Conservation (phyloP, 768 basidiomycete species). For the Calocybe cyanea region DNA sequence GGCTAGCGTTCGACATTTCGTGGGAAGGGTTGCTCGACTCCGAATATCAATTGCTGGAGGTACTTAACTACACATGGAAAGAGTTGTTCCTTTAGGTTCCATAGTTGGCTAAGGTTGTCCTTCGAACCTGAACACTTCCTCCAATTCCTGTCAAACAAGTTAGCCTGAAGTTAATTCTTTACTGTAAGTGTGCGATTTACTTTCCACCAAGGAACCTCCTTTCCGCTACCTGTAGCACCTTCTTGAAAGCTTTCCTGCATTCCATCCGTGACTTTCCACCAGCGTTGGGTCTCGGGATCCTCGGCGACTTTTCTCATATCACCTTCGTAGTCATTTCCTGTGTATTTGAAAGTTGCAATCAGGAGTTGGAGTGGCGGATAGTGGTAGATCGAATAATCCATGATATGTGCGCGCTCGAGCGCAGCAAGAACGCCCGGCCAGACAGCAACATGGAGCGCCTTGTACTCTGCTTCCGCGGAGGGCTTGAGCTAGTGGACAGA, state of each 20-base stretch:
- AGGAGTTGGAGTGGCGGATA: constrained; percentile 59
- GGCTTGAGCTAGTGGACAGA: constrained; percentile 53
- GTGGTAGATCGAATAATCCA: constrained; percentile 76
- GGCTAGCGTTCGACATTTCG: too few relatives aligned
- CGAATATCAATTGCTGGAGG: too few relatives aligned
- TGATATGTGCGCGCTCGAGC: constrained; percentile 57
- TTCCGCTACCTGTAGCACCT: constrained; percentile 66
- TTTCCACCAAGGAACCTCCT: constrained; percentile 69
- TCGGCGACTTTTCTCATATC: constrained; percentile 66
- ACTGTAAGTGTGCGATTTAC: constrained; percentile 24
- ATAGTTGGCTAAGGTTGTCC: constrained; percentile 22
- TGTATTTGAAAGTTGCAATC: constrained; percentile 80
- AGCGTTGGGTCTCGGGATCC: constrained; percentile 66
- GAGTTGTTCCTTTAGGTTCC: too few relatives aligned
- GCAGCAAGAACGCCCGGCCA: constrained; percentile 71
- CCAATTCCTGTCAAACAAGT: constrained; percentile 40
- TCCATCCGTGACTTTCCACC: constrained; percentile 74
- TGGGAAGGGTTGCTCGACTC: not conserved
- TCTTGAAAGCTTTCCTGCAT: constrained; percentile 79
- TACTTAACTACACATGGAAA: too few relatives aligned
- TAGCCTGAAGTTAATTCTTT: not conserved
- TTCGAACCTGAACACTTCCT: constrained; percentile 74
- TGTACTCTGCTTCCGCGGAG: constrained; percentile 46
- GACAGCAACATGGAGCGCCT: constrained; percentile 53
- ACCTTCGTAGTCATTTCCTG: constrained; percentile 54